phyloP scores from a whole-genome alignment of 805 yeast species.

The Teunomyces cretensis region DNA sequence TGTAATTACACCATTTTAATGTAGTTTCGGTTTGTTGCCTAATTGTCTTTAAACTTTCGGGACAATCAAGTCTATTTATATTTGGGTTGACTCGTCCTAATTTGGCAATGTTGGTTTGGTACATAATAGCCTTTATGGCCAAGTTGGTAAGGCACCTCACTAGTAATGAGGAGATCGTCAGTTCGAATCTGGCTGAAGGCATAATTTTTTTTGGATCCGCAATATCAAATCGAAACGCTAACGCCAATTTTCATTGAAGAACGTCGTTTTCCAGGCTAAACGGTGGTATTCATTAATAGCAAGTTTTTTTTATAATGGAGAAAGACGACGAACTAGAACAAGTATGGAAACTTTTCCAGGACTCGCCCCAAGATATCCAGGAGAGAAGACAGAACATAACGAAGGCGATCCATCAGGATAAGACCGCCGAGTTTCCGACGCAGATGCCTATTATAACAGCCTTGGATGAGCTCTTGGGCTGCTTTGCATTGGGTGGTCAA shows the following conservation, averaged over 20 bases:
- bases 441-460: conserved; percentile 58
- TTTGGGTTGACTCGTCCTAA: no score
- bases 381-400: conserved; percentile 23
- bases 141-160: conserved; percentile 44
- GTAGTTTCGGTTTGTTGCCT: no score
- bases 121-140: conserved; percentile 30
- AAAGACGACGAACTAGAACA: conserved; percentile 29
- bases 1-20: no score
- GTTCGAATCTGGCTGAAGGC: conserved; percentile 38
- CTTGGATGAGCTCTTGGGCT: conserved; percentile 79
- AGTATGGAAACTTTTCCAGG: conserved; percentile 32
- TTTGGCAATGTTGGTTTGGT: no score
- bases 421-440: conserved; percentile 26
- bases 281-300: no score
- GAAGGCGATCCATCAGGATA: conserved; percentile 18
- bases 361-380: conserved; percentile 27
- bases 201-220: conserved; percentile 12
- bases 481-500: conserved; percentile 92
- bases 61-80: no score
- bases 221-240: no score
- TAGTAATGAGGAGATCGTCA: conserved; percentile 43
- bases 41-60: no score
- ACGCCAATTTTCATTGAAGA: no score
- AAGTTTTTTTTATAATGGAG: neutral
- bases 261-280: neutral